Evolutionary conservation across 257 asterid species (phyloP), one percentile per base, ranked within the genome.

Genomic region (Schizonepeta tenuifolia): DNA sequence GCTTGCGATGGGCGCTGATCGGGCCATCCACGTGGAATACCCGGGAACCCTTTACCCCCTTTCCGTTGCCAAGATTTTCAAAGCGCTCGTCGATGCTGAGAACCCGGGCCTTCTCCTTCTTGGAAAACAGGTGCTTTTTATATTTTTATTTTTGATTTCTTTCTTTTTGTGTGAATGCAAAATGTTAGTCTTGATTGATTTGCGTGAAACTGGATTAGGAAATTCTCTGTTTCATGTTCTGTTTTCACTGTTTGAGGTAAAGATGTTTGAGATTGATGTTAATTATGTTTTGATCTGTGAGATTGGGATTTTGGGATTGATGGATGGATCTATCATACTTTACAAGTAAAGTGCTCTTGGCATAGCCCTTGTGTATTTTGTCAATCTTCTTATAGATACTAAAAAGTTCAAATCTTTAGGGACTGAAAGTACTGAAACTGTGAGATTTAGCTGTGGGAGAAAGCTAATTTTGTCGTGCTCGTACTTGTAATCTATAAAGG

Each of bases 1-100:
- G 71, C 87, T 94, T n/a, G 97, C 98, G 20, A 94, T 91, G 99
- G 99, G 97, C 41, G 99, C 99, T 47, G 97, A 91, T 78, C 90
- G 92, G 89, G 99, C 89, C 44, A 86, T 94, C 26, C 97, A 91
- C 72, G 97, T 94, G 70, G 97, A 91, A 28, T 74, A 75, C 58
- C 67, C 94, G 38, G 95, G 84, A 9, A 61, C 81, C 15, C 85
- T 91, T 35, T 84, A 88, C 80, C 97, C 97, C 47, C 95, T 91
- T 22, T 86, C 91, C 22, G 78, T 94, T 67, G 99, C 99, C 9
- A 94, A 89, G 88, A 86, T 93, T 84, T 88, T 93, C 41, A 93
- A 71, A 72, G 96, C 96, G 21, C 89, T 93, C 62, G 96, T 88
- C 72, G 91, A 86, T 75, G 61, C 82, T 57, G 98, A 93, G 83